Evolutionary conservation across 148 eudicot genomes (phyloP).

Genomic region (Silene latifolia): DNA sequence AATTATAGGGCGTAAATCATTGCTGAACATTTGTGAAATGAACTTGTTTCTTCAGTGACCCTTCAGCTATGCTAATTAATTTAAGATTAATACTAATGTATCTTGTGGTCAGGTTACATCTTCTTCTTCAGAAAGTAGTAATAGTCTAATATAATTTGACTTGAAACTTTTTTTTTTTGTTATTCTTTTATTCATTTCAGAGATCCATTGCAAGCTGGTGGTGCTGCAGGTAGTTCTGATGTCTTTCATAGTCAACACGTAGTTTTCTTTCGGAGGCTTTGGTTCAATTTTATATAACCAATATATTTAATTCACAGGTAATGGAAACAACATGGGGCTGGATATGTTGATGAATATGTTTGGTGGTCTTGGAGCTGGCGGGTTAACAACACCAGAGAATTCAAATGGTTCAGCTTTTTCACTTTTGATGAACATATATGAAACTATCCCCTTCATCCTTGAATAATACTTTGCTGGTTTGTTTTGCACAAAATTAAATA

Average conservation of each 20-base stretch:
- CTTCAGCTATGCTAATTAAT: not conserved
- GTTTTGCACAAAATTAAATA: too few species aligned
- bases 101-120: not conserved
- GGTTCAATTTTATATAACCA: not conserved
- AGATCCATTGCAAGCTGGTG: slow-evolving; percentile 59
- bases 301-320: slow-evolving; percentile 40
- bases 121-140: not conserved
- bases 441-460: not conserved
- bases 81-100: not conserved
- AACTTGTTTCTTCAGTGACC: not conserved
- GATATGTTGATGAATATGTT: slow-evolving; percentile 93
- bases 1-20: not conserved
- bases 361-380: slow-evolving; percentile 87
- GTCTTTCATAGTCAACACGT: not conserved
- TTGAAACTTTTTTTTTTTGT: not conserved
- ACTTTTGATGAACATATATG: not conserved
- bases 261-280: not conserved
- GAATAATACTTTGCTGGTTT: not conserved
- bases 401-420: slow-evolving; percentile 41
- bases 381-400: slow-evolving; percentile 49
- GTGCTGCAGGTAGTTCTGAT: slow-evolving; percentile 48
- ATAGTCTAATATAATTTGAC: not conserved
- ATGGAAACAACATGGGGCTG: slow-evolving; percentile 43
- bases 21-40: not conserved
- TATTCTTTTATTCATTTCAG: slow-evolving; percentile 38